Conservation (phyloP, 768 basidiomycete genomes). For the Saitozyma podzolica region DNA sequence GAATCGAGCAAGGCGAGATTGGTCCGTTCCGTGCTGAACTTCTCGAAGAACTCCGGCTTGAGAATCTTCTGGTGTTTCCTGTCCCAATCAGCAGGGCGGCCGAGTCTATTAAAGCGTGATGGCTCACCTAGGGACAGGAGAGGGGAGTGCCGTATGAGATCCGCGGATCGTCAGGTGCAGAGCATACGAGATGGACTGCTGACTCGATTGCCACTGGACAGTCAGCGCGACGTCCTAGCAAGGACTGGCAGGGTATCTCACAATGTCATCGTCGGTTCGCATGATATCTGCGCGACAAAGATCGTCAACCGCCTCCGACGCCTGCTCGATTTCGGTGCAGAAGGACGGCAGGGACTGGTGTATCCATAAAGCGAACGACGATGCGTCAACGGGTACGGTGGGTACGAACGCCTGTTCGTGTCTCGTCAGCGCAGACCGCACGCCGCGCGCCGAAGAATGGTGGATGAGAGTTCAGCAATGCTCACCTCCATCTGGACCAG, state of each 20-base stretch:
- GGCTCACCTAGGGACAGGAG: conserved; percentile 69
- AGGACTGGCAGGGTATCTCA: conserved; percentile 16
- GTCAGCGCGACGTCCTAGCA: conserved; percentile 10
- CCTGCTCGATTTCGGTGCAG: conserved; percentile 72
- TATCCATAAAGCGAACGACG: conserved; percentile 80
- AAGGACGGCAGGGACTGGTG: conserved; percentile 93
- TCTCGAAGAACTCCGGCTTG: conserved; percentile 75
- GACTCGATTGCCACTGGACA: conserved; percentile 48
- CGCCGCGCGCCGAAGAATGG: conserved; percentile 57
- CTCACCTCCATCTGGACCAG: conserved; percentile 74
- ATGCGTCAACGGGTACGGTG: conserved; percentile 75
- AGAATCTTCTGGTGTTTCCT: conserved; percentile 66
- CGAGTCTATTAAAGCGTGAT: neutral
- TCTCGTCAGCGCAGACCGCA: conserved; percentile 6
- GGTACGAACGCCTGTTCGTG: conserved; percentile 29
- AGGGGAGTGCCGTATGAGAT: conserved; percentile 80
- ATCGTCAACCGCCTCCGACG: conserved; percentile 32
- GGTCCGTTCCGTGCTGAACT: conserved; percentile 27
- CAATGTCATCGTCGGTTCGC: conserved; percentile 52
- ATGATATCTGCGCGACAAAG: conserved; percentile 49
- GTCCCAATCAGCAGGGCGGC: neutral
- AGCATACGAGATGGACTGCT: conserved; percentile 60
- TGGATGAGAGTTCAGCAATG: neutral
- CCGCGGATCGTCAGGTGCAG: conserved; percentile 82
- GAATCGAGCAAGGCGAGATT: conserved; percentile 31